Conservation (phyloP, 2,329 filamentous ascomycete species). For the Cryphonectria nitschkei region DNA sequence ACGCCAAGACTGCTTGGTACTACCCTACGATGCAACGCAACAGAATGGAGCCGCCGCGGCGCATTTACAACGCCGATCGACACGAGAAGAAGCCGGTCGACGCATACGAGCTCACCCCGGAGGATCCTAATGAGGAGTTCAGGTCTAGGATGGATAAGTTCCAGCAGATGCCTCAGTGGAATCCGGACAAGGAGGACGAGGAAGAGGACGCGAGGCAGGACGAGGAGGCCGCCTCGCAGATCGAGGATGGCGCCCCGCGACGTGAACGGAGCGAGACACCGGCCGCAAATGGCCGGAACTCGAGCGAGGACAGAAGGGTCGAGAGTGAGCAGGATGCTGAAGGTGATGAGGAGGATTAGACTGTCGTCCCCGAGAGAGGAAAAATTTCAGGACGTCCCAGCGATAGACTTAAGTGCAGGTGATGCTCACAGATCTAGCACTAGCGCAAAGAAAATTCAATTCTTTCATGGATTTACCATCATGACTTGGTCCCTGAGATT, state of each 20-base stretch:
- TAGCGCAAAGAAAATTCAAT: neutral
- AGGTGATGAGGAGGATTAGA: constrained; percentile 37
- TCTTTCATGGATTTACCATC: neutral
- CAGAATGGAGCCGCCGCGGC: constrained; percentile 64
- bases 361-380: neutral
- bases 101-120: constrained; percentile 58
- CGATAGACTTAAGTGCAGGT: neutral
- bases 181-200: constrained; percentile 45
- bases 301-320: constrained; percentile 25
- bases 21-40: constrained; percentile 70
- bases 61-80: constrained; percentile 59
- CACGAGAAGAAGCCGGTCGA: constrained; percentile 58
- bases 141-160: constrained; percentile 55
- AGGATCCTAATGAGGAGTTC: constrained; percentile 59
- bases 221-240: constrained; percentile 32
- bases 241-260: constrained; percentile 23
- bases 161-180: constrained; percentile 56
- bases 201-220: constrained; percentile 41
- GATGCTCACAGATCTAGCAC: neutral
- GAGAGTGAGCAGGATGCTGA: constrained; percentile 36
- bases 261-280: constrained; percentile 30
- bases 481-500: neutral
- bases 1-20: constrained; percentile 64
- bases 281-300: constrained; percentile 25
- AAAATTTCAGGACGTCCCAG: neutral